phyloP scores from a whole-genome alignment of 805 yeast species.

The Pichia insulana region DNA sequence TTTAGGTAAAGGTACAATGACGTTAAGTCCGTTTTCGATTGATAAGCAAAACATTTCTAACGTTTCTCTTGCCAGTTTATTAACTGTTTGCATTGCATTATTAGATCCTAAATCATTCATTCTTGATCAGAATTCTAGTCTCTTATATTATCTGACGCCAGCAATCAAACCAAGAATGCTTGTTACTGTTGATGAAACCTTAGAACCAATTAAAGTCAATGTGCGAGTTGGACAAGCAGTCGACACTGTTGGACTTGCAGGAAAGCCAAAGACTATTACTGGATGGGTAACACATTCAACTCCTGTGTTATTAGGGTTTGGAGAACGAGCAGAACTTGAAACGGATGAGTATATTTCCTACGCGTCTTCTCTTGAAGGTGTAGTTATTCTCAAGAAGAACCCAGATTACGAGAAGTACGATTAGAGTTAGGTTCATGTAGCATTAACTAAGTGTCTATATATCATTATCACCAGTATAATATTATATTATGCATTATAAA shows the following conservation, averaged over 20 bases:
- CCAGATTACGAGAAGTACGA: conserved; percentile 60
- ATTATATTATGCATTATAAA: too few species aligned
- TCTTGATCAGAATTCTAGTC: conserved; percentile 62
- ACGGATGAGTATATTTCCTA: conserved; percentile 85
- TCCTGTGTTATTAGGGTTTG: conserved; percentile 86
- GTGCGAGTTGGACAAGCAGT: conserved; percentile 99
- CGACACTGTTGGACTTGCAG: conserved; percentile 98
- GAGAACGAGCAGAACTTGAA: conserved; percentile 96
- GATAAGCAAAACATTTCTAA: conserved; percentile 84
- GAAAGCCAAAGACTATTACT: conserved; percentile 96
- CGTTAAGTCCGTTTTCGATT: conserved; percentile 80
- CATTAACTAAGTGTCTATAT: too few species aligned
- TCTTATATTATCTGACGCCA: conserved; percentile 78
- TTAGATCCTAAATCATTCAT: conserved; percentile 81
- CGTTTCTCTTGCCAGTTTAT: conserved; percentile 80
- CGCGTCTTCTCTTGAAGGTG: conserved; percentile 79
- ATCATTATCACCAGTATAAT: too few species aligned
- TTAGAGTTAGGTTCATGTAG: background rate
- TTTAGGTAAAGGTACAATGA: conserved; percentile 91
- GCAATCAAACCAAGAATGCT: conserved; percentile 91
- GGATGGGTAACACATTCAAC: conserved; percentile 99
- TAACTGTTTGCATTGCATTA: conserved; percentile 76
- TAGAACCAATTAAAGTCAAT: conserved; percentile 87
- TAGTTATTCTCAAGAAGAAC: conserved; percentile 85
- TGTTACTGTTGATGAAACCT: conserved; percentile 83